Evolutionary conservation across 441 rosid genomes (phyloP).

Genomic region (Omphalea diandra): DNA sequence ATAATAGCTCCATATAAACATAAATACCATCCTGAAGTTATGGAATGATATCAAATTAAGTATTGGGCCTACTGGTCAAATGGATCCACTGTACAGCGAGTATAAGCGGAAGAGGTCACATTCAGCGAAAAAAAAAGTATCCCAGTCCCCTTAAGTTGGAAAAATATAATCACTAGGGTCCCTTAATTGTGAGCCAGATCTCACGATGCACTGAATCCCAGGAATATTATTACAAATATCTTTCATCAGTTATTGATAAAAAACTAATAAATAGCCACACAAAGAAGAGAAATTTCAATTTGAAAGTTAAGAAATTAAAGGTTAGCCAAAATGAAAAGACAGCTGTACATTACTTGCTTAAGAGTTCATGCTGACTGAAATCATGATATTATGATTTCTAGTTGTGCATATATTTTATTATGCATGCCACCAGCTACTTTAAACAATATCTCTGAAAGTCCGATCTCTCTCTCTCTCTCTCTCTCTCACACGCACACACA

Average conservation of each 20-base stretch:
- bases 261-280: neutral
- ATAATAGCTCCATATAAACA: neutral
- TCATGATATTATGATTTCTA: neutral
- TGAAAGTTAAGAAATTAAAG: neutral
- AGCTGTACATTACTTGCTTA: neutral
- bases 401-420: neutral
- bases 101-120: neutral
- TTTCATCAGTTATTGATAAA: neutral
- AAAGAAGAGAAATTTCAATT: neutral
- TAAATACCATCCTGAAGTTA: neutral
- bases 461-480: neutral
- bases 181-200: neutral
- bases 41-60: constrained; percentile 5
- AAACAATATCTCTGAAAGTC: neutral
- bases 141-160: neutral
- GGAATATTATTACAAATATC: neutral
- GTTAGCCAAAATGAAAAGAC: constrained; percentile 1
- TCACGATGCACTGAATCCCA: neutral
- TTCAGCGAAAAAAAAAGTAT: neutral
- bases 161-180: neutral
- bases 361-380: neutral
- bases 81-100: neutral
- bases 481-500: neutral
- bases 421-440: neutral
- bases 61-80: constrained; percentile 3